Percentiles rank a stretch among this genome's conserved stretches.
These are phyloP conservation scores for Fomes fomentarius DNA, from an alignment of 1,284 basidiomycete genomes.

Conservation along the genomic window DNA sequence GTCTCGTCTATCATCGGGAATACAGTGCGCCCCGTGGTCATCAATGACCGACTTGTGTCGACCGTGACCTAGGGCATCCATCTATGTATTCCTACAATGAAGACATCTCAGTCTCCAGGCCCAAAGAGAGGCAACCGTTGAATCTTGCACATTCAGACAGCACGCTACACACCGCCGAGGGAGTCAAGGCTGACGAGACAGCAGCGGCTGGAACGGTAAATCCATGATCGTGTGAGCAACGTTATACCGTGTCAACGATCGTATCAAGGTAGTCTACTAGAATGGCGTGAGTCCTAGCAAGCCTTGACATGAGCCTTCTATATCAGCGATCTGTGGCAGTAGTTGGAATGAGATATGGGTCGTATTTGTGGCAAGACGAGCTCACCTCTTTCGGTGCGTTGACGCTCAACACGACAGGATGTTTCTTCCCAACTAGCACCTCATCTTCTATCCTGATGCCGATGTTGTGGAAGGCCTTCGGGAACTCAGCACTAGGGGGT, in stretches of 20 bases:
- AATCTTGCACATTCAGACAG: too few relatives aligned
- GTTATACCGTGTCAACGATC: too few relatives aligned
- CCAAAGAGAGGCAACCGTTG: too few relatives aligned
- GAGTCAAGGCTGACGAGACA: too few relatives aligned
- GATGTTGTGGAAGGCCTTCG: constrained; percentile 85
- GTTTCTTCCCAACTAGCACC: constrained; percentile 73
- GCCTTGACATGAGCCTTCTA: constrained; percentile 88
- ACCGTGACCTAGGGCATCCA: too few relatives aligned
- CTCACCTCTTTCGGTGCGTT: constrained; percentile 87
- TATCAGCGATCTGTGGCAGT: constrained; percentile 65
- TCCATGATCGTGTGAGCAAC: background rate
- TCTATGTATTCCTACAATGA: too few relatives aligned
- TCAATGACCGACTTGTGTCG: too few relatives aligned
- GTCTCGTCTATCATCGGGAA: too few relatives aligned
- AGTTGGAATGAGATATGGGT: background rate
- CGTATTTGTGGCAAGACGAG: background rate
- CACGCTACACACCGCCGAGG: too few relatives aligned
- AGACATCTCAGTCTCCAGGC: too few relatives aligned
- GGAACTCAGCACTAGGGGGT: constrained; percentile 76
- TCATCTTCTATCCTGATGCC: constrained; percentile 95
- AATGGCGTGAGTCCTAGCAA: constrained; percentile 67
- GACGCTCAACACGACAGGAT: constrained; percentile 73
- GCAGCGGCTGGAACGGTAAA: too few relatives aligned
- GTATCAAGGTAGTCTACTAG: constrained; percentile 32
- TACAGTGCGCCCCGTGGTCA: too few relatives aligned